phyloP scores from a whole-genome alignment of 2,329 filamentous ascomycete species.

The Cercospora zeina region DNA sequence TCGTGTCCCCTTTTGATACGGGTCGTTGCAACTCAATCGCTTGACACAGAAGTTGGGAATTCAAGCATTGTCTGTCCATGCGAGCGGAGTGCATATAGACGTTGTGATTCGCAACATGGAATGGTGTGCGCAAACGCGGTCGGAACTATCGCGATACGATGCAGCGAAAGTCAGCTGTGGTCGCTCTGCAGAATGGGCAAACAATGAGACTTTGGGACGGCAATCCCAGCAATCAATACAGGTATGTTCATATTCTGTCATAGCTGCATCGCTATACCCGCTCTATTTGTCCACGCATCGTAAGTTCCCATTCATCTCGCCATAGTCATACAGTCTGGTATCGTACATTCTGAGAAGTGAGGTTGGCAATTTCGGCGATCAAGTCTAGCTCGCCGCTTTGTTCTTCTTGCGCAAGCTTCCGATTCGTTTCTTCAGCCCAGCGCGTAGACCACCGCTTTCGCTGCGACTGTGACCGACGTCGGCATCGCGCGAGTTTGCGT shows the following conservation, averaged over 20 bases:
- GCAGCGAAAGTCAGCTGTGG: neutral
- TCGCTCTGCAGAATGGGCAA: neutral
- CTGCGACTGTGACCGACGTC: constrained; percentile 36
- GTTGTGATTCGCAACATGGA: neutral
- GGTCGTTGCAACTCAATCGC: too few species aligned
- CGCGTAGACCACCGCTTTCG: constrained; percentile 37
- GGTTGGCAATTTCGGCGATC: neutral
- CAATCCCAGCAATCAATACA: neutral
- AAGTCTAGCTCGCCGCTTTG: neutral
- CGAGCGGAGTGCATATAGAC: neutral
- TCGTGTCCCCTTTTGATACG: neutral
- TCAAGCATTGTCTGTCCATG: neutral
- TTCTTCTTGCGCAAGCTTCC: constrained; percentile 48
- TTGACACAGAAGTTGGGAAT: neutral
- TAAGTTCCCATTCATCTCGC: neutral
- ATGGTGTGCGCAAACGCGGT: neutral
- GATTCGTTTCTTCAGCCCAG: constrained; percentile 50
- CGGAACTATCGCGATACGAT: neutral
- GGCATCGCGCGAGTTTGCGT: constrained; percentile 33
- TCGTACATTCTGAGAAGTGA: constrained; percentile 11
- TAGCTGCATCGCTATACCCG: constrained; percentile 9
- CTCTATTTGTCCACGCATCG: constrained; percentile 4
- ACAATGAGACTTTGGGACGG: neutral
- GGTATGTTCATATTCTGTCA: constrained; percentile 3
- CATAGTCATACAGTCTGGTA: constrained; percentile 9